phyloP scores from a whole-genome alignment of 2,329 filamentous ascomycete species.

The Penicillium griseofulvum region DNA sequence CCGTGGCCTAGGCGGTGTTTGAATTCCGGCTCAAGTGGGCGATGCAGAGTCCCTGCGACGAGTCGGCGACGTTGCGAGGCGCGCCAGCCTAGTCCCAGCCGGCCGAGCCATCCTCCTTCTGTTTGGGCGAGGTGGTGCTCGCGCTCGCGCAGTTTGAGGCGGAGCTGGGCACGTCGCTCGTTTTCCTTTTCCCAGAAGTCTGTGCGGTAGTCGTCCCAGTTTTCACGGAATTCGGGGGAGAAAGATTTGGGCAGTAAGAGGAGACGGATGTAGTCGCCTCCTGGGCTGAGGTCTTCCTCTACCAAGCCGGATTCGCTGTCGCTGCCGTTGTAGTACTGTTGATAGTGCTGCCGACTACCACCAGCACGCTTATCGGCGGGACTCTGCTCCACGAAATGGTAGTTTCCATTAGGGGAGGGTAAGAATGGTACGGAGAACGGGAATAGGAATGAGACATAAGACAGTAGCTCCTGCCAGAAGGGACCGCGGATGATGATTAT shows the following conservation, averaged over 20 bases:
- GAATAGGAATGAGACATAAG: constrained; percentile 71
- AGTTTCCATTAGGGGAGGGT: constrained; percentile 63
- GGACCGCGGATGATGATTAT: constrained; percentile 82
- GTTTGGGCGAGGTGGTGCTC: constrained; percentile 67
- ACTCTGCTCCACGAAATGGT: constrained; percentile 70
- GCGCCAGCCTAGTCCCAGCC: constrained; percentile 62
- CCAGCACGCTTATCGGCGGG: constrained; percentile 39
- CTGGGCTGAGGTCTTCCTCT: constrained; percentile 86
- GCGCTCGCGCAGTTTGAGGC: constrained; percentile 65
- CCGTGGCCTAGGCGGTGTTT: constrained; percentile 28
- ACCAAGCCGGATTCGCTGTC: constrained; percentile 63
- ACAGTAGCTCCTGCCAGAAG: constrained; percentile 75
- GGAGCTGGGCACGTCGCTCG: constrained; percentile 72
- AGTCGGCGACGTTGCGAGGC: constrained; percentile 32
- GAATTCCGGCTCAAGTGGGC: constrained; percentile 26
- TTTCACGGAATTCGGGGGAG: constrained; percentile 88
- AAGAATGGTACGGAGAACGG: constrained; percentile 69
- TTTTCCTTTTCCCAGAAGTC: constrained; percentile 99
- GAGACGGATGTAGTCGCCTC: constrained; percentile 88
- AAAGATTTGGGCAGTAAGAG: constrained; percentile 91
- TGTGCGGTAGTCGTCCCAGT: constrained; percentile 90
- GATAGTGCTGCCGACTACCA: constrained; percentile 35
- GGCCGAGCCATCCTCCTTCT: constrained; percentile 77
- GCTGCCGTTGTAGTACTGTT: constrained; percentile 50
- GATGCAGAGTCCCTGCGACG: constrained; percentile 28